phyloP scores from a whole-genome alignment of 23 red algal genomes.

The Pyropia yezoensis region DNA sequence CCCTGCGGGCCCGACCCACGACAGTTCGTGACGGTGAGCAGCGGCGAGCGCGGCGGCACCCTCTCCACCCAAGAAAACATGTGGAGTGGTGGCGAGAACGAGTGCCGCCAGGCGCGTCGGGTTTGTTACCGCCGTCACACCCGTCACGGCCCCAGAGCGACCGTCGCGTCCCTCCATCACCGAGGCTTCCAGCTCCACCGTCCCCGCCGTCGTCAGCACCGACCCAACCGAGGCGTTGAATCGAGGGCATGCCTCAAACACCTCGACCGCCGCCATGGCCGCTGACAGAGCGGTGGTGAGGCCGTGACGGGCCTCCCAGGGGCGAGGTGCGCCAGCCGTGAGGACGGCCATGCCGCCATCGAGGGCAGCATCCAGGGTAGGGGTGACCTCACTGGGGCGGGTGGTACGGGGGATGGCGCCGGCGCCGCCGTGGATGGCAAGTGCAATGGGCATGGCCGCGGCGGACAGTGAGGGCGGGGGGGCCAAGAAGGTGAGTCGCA shows the following conservation, averaged over 20 bases:
- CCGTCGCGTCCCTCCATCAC: constrained; percentile 46
- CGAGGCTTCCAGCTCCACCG: constrained; percentile 50
- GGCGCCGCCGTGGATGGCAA: constrained; percentile 46
- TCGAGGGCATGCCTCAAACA: constrained; percentile 27
- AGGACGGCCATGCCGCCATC: constrained; percentile 14
- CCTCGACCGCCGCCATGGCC: constrained; percentile 50
- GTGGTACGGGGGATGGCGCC: constrained; percentile 30
- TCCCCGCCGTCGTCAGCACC: constrained; percentile 44
- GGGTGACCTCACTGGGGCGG: constrained; percentile 8
- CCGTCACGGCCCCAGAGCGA: constrained; percentile 9
- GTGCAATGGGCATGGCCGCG: constrained; percentile 3
- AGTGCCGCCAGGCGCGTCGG: too few relatives aligned
- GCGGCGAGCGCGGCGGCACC: too few relatives aligned
- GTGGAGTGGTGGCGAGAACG: too few relatives aligned
- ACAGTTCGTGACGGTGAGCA: too few relatives aligned
- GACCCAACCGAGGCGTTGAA: constrained; percentile 55
- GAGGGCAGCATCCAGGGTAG: constrained; percentile 19
- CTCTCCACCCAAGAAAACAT: too few relatives aligned
- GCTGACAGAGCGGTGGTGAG: constrained; percentile 31
- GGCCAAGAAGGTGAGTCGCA: too few relatives aligned
- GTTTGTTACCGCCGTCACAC: not conserved
- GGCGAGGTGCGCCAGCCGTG: not conserved
- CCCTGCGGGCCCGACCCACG: too few relatives aligned
- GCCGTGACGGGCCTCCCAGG: constrained; percentile 7
- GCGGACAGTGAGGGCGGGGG: too few relatives aligned